These are phyloP conservation scores for Amphibolis antarctica DNA, from an alignment of 106 monocot genomes.

Conservation along the genomic window DNA sequence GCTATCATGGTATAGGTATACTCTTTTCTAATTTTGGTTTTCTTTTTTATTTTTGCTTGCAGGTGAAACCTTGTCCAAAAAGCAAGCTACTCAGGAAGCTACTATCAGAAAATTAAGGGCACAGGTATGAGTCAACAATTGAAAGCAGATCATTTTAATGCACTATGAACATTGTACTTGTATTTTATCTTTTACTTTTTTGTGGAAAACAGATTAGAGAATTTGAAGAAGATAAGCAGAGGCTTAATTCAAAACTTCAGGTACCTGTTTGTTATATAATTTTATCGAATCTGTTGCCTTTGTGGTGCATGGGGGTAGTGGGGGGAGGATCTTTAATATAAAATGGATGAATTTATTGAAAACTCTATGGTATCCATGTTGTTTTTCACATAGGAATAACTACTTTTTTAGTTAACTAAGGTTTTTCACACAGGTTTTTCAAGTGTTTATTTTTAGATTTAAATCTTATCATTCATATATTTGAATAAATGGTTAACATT, in stretches of 20 bases:
- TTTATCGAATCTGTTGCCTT: no score
- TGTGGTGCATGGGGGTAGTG: no score
- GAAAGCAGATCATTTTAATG: not conserved
- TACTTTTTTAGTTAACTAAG: no score
- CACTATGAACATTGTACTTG: not conserved
- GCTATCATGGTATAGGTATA: no score
- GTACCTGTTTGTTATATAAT: slow-evolving; percentile 17
- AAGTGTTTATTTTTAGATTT: no score
- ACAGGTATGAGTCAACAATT: slow-evolving; percentile 46
- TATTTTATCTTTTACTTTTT: slow-evolving; percentile 2
- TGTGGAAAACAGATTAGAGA: slow-evolving; percentile 68
- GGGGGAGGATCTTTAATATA: no score
- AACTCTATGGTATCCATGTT: no score
- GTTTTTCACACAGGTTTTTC: no score
- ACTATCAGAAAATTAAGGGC: slow-evolving; percentile 94
- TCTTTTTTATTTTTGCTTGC: slow-evolving; percentile 3
- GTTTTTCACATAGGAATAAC: no score
- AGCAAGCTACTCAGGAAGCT: slow-evolving; percentile 93
- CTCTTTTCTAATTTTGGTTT: not conserved
- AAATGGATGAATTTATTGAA: no score
- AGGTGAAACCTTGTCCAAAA: slow-evolving; percentile 98
- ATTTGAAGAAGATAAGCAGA: slow-evolving; percentile 93
- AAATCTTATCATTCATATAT: no score
- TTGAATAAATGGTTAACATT: no score
- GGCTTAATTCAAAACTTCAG: slow-evolving; percentile 92